Conservation (phyloP, 208 protist genomes). For the Leishmania gerbilli region DNA sequence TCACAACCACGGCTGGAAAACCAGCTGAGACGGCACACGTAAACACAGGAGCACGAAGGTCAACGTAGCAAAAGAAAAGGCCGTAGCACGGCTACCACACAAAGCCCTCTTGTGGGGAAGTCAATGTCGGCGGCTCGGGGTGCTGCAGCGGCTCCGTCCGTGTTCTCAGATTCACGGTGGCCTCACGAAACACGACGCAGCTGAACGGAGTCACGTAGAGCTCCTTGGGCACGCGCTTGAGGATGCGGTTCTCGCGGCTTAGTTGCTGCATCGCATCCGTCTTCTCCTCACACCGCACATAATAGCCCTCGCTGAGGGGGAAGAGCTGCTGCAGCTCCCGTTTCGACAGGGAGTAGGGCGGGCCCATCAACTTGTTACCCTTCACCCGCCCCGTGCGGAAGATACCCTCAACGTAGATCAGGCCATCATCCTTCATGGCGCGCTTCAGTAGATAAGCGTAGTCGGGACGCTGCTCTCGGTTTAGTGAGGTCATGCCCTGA, state of each 20-base stretch:
- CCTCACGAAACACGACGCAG: slow-evolving; percentile 82
- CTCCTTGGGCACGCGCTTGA: slow-evolving; percentile 78
- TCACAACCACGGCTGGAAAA: background rate
- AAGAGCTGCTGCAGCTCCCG: slow-evolving; percentile 83
- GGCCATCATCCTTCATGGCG: slow-evolving; percentile 81
- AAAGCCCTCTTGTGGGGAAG: slow-evolving; percentile 2
- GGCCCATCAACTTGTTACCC: slow-evolving; percentile 77
- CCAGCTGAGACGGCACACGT: background rate
- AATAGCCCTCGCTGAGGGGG: slow-evolving; percentile 61
- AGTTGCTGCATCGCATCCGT: slow-evolving; percentile 80
- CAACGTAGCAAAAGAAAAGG: background rate
- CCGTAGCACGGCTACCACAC: background rate
- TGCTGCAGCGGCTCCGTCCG: slow-evolving; percentile 31
- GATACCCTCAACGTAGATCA: slow-evolving; percentile 89
- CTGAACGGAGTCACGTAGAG: slow-evolving; percentile 87
- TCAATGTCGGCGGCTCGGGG: slow-evolving; percentile 21
- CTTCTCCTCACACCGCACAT: slow-evolving; percentile 89
- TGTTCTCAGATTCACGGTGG: slow-evolving; percentile 47
- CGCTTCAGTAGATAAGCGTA: slow-evolving; percentile 83
- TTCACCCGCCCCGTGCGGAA: slow-evolving; percentile 85
- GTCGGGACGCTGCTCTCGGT: slow-evolving; percentile 77
- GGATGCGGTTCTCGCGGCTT: slow-evolving; percentile 75
- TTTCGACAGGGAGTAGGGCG: slow-evolving; percentile 72
- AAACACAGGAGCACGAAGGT: background rate
- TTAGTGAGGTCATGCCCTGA: slow-evolving; percentile 84